These are phyloP conservation scores for Tetradesmus obliquus DNA, from an alignment of 139 green algal species.

Conservation along the genomic window DNA sequence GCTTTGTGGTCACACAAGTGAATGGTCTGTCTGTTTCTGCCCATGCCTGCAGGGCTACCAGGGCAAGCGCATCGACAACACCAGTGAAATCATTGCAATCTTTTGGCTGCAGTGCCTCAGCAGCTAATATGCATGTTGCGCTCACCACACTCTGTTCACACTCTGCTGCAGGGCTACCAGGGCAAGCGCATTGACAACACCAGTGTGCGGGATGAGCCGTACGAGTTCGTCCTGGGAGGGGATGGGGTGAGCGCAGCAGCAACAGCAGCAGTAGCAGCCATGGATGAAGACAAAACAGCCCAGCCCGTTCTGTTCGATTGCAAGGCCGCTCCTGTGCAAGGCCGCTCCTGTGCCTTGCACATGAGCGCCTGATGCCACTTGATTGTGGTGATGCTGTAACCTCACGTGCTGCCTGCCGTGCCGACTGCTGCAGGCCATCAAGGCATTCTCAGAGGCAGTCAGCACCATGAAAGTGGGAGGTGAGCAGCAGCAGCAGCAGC, in stretches of 20 bases:
- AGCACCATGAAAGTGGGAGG: slow-evolving; percentile 81
- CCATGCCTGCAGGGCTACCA: slow-evolving; percentile 4
- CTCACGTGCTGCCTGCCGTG: no score
- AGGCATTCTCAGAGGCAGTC: slow-evolving; percentile 87
- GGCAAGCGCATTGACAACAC: slow-evolving; percentile 86
- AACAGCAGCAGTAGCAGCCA: background rate
- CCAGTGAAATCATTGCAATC: slow-evolving; percentile 25
- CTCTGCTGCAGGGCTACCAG: slow-evolving; percentile 13
- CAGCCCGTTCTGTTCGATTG: background rate
- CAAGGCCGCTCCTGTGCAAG: background rate
- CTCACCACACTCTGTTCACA: background rate
- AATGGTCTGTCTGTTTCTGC: background rate
- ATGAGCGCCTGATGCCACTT: background rate
- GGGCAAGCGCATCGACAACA: slow-evolving; percentile 85
- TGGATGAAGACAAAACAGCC: no score
- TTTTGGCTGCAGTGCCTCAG: no score
- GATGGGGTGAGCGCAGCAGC: slow-evolving; percentile 55
- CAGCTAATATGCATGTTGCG: background rate
- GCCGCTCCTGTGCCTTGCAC: no score
- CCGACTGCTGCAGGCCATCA: slow-evolving; percentile 70
- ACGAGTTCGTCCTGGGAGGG: slow-evolving; percentile 73
- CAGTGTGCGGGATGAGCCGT: slow-evolving; percentile 76
- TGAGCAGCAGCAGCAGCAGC: background rate
- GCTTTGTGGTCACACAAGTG: background rate
- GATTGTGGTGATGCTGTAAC: background rate